Base-by-base conservation (phyloP, 139 green algal genomes). In the Pseudopediastrum boryanum region DNA sequence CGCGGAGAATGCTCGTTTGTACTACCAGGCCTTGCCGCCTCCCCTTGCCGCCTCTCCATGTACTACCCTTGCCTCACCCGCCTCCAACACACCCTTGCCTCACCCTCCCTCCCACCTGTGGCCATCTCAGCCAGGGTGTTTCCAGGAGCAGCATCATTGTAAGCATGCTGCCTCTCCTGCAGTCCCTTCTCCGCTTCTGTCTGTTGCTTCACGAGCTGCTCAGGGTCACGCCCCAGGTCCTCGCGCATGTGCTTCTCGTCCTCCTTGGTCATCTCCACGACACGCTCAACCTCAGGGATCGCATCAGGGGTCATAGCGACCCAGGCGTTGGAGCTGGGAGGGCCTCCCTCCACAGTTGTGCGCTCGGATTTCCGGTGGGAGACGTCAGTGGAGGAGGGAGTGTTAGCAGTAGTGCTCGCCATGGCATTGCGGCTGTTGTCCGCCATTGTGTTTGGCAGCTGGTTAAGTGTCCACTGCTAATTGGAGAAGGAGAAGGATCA, bases 201-300 rank as follows among this genome's bases (percentile, higher is more conserved):
- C 10, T 64, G 27, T 5, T 10, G 27, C 35, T 71, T 12, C 16
- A 77, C 43, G 23, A 83, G 52, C 52, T 75, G n/a, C 7, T 33
- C 25, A 35, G 77, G 65, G 54, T 77, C 56, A 44, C 73, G 59
- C 1, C 27, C 6, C 19, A 80, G 73, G 59, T 72, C 73, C 73
- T 83, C 54, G 42, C 65, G 71, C 77, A 83, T 83, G 67, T 78
- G 77, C 2, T 67, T 44, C 50, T 77, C 77, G 41, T 83, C 77
- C 50, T 77, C 67, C 10, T 33, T 19, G 38, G 67, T 83, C 77
- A 83, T 83, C 23, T 66, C 67, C 29, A 83, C 77, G 2, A 65
- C 39, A 6, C 19, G 43, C 2, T 7, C 51, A 19, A 33, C 23
- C 44, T 76, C 69, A 48, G 69, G 31, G 6, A 50, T 7, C 2